Conservation (phyloP, 495 filamentous ascomycete species). For the Talaromyces wortmannii region DNA sequence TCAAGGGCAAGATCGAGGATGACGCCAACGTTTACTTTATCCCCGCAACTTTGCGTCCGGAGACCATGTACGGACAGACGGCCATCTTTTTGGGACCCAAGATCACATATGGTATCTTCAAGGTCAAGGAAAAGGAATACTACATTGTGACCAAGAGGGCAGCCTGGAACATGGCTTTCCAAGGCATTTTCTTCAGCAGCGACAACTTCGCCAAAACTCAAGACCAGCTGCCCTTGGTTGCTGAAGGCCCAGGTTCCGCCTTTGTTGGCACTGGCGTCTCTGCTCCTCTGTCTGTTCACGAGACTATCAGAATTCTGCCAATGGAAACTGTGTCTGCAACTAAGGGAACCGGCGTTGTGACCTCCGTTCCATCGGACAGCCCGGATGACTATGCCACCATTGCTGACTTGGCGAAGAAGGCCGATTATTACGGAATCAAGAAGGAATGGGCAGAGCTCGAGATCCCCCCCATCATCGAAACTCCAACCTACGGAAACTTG, state of each 20-base stretch:
- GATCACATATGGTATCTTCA: slow-evolving; percentile 86
- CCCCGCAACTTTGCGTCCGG: slow-evolving; percentile 85
- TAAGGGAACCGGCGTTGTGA: slow-evolving; percentile 96
- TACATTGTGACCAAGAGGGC: slow-evolving; percentile 79
- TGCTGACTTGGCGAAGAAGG: slow-evolving; percentile 84
- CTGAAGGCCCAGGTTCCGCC: slow-evolving; percentile 66
- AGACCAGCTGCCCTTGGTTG: slow-evolving; percentile 43
- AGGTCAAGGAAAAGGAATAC: slow-evolving; percentile 76
- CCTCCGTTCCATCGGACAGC: slow-evolving; percentile 89
- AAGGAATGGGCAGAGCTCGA: slow-evolving; percentile 94
- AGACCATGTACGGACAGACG: slow-evolving; percentile 98
- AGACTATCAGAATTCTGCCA: slow-evolving; percentile 79
- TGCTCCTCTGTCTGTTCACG: slow-evolving; percentile 85
- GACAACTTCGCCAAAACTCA: slow-evolving; percentile 64
- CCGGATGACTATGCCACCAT: slow-evolving; percentile 93
- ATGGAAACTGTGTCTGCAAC: slow-evolving; percentile 89
- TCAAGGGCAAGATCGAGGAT: slow-evolving; percentile 74
- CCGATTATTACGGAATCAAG: slow-evolving; percentile 94
- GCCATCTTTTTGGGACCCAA: slow-evolving; percentile 94
- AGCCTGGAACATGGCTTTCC: slow-evolving; percentile 94
- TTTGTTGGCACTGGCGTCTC: slow-evolving; percentile 80
- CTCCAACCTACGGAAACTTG: slow-evolving; percentile 80
- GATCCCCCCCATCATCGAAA: slow-evolving; percentile 82
- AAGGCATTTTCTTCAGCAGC: slow-evolving; percentile 71
- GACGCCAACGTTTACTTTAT: slow-evolving; percentile 81